Evolutionary conservation across 1,139 yeast species (phyloP), one percentile per base, ranked within the genome.

Genomic region (Oligophagozyma castellii): DNA sequence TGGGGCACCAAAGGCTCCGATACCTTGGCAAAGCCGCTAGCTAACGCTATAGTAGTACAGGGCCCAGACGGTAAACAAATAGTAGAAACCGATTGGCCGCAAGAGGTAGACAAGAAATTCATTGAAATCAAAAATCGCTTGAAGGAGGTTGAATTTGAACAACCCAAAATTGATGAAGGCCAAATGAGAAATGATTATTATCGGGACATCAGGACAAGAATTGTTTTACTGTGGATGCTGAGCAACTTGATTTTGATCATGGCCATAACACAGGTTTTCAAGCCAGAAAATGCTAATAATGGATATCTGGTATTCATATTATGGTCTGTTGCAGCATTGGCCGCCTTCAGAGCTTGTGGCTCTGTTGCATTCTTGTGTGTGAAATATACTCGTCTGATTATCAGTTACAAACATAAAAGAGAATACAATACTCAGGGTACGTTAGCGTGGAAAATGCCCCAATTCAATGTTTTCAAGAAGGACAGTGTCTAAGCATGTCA

Each of bases 1-100:
- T 86, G 95, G 95, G 95, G 95, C 56, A 86, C 95, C 1, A 84
- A 84, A 51, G 95, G 95, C 40, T 94, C 86, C 37, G 79, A 77
- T 40, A 71, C 73, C 39, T 78, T 75, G 28, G 65, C 73, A 11
- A 73, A 72, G 43, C 73, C 67, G 32, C 58, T 75, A 31, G 79
- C 83, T 26, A 65, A 70, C 16, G 84, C 81, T 10, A 73, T 67
- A 16, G 69, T 66, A 31, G 61, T 59, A 29, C 66, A 61, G 40
- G 66, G 65, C 22, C 66, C 65, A 24, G 60, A 64, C 29, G 77
- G 75, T 28, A 59, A 61, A 36, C 65, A 68, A 36, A 61, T 73
- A 32, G 78, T 75, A 23, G 94, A 81, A 45, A 75, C 84, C 31
- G 95, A 84, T 44, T 81, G 93, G 51, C 81, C 92, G 19, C 78